Evolutionary conservation across 78 protist species (phyloP).

Genomic region (Thecamonas trahens): DNA sequence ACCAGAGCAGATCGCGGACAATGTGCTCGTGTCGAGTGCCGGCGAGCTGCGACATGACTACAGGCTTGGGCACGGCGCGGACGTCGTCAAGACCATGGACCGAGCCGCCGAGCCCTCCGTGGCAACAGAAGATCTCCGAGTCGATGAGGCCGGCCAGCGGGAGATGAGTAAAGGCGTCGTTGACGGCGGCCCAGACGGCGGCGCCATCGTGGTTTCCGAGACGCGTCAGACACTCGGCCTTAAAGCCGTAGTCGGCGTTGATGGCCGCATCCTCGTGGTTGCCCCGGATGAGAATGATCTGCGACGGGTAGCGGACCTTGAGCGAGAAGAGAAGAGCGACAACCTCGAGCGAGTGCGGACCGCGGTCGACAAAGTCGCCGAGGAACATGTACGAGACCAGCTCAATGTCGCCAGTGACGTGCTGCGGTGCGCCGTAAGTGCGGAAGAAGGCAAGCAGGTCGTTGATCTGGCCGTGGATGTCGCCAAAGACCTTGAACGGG

Average conservation of each 20-base stretch:
- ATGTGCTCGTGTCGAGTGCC: too few species aligned
- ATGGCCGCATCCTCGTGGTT: conserved; percentile 47
- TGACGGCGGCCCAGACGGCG: not conserved
- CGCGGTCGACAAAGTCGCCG: conserved; percentile 69
- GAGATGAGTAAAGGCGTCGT: conserved; percentile 10
- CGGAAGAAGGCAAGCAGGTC: too few species aligned
- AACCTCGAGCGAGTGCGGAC: conserved; percentile 31
- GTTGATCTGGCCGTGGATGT: conserved; percentile 11
- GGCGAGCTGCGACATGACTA: too few species aligned
- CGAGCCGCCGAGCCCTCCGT: conserved; percentile 36
- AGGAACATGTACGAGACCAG: conserved; percentile 21
- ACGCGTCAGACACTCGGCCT: not conserved
- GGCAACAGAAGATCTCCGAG: not conserved
- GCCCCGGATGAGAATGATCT: conserved; percentile 43
- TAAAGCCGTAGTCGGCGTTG: not conserved
- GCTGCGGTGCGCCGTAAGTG: too few species aligned
- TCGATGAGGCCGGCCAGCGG: conserved; percentile 33
- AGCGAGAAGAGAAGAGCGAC: conserved; percentile 20
- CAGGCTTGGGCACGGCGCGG: too few species aligned
- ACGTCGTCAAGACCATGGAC: too few species aligned
- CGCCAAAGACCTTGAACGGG: conserved; percentile 7
- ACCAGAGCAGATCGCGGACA: conserved; percentile 21
- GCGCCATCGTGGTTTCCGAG: not conserved
- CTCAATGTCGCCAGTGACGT: conserved; percentile 19
- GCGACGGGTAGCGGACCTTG: conserved; percentile 24